Evolutionary conservation across 345 rosid species (phyloP).

Genomic region (Jatropha curcas): DNA sequence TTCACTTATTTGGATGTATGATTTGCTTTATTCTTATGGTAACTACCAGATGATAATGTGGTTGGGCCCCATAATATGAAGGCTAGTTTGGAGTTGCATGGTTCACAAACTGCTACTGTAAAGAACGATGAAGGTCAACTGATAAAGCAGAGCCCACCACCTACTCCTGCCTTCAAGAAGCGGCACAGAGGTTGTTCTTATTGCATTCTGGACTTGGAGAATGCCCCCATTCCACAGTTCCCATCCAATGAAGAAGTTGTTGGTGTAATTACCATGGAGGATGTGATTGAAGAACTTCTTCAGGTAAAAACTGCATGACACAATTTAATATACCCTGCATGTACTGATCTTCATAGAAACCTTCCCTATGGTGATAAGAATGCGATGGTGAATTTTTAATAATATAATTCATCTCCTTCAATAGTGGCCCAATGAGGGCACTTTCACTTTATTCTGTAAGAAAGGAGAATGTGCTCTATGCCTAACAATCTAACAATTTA

Average conservation of each 20-base stretch:
- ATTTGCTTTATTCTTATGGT: conserved; percentile 9
- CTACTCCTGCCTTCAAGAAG: conserved; percentile 72
- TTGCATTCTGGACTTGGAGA: conserved; percentile 87
- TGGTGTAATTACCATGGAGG: conserved; percentile 95
- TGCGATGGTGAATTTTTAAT: conserved; percentile 1
- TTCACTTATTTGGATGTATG: conserved; percentile 10
- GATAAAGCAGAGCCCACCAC: conserved; percentile 47
- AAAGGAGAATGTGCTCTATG: background rate
- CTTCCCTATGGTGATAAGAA: conserved; percentile 8
- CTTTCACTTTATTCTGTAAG: conserved; percentile 4
- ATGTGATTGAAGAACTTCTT: conserved; percentile 97
- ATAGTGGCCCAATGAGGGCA: background rate
- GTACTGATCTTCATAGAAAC: background rate
- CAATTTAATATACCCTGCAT: background rate
- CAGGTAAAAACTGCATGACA: conserved; percentile 49
- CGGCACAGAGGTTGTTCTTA: conserved; percentile 84
- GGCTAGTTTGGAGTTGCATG: conserved; percentile 38
- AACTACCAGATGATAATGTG: conserved; percentile 32
- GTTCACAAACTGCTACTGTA: conserved; percentile 29
- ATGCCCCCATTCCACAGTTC: conserved; percentile 64
- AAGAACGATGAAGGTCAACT: conserved; percentile 46
- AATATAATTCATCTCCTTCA: background rate
- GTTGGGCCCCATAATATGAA: conserved; percentile 19
- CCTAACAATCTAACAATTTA: background rate
- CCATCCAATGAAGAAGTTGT: conserved; percentile 71